Percentiles rank a stretch among this genome's conserved stretches.
phyloP scores from a whole-genome alignment of 176 grass and related monocot species.

The Dactylis glomerata region DNA sequence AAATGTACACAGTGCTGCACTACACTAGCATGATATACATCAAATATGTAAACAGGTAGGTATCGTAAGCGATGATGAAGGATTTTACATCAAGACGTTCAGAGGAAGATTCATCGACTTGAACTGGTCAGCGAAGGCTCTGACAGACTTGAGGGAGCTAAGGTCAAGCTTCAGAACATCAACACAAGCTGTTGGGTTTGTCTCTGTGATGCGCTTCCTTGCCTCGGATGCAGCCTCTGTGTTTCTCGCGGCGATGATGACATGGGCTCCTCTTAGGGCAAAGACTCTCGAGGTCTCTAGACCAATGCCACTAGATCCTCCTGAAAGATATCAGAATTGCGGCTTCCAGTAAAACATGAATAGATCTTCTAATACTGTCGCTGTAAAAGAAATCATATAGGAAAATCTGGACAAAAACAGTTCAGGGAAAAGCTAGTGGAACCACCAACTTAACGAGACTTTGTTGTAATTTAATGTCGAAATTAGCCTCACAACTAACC shows the following conservation, averaged over 20 bases:
- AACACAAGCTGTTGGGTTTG: constrained; percentile 44
- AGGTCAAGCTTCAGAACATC: constrained; percentile 85
- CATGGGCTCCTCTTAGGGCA: constrained; percentile 80
- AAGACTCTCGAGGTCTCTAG: constrained; percentile 87
- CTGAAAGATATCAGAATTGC: constrained; percentile 25
- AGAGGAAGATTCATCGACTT: constrained; percentile 81
- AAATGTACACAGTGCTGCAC: not conserved
- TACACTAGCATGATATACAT: not conserved
- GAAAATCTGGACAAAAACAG: not conserved
- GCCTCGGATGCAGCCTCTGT: constrained; percentile 72
- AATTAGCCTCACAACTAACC: not conserved
- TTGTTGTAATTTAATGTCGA: not conserved
- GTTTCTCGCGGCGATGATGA: constrained; percentile 94
- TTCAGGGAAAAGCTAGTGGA: not conserved
- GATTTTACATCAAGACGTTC: constrained; percentile 84
- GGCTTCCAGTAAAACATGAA: not conserved
- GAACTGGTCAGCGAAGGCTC: constrained; percentile 63
- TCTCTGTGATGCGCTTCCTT: constrained; percentile 50
- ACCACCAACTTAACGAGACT: not conserved
- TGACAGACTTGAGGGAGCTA: constrained; percentile 86
- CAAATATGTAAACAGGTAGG: not conserved
- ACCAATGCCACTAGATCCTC: constrained; percentile 89
- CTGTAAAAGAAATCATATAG: not conserved
- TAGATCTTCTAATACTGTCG: not conserved
- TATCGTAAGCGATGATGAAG: not conserved